Evolutionary conservation across 2,329 filamentous ascomycete species (phyloP), one percentile per base, ranked within the genome.

Genomic region (Chrysoporthe deuterocubensis): DNA sequence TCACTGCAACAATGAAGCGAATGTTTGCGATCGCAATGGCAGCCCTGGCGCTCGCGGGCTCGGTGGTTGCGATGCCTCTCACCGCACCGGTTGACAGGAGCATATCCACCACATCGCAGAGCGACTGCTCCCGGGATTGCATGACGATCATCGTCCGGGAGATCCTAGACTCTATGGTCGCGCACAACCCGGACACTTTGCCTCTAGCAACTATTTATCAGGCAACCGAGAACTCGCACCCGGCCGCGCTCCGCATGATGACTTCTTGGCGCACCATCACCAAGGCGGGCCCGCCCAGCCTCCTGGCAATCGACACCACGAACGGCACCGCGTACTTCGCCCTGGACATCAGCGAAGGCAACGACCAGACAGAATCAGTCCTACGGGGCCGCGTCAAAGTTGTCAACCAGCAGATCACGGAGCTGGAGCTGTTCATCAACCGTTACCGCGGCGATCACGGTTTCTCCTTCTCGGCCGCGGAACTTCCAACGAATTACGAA

Each of bases 381-480:
- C 71, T 72, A 54, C 69, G 71, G 48, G 71, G 66, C 62, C 71
- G 71, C 60, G 56, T 72, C 66, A 70, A 71, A 40, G 71, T 71
- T 62, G 70, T 71, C 62, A 57, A 61, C 70, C 64, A 64, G 60
- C 56, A 72, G 44, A 71, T 72, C 65, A 72, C 71, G 21, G 71
- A 72, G 71, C 65, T 72, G 14, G 71, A 72, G 48, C 67, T 72
- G 37, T 72, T 71, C 63, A 71, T 72, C 64, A 72, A 72, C 65
- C 71, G 71, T 57, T 68, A 58, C 69, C 71, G 71, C 44, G 71
- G 71, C 70, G 71, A 72, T 65, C 71, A 72, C 65, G 71, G 71
- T 65, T 72, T 71, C 71, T 72, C 71, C 69, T 72, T 70, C 65
- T 70, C 68, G 43, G 48, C 70, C 21, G 21, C 44, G 32, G 68